phyloP scores from a whole-genome alignment of 2,329 filamentous ascomycete genomes.

The Monosporascus sp. region DNA sequence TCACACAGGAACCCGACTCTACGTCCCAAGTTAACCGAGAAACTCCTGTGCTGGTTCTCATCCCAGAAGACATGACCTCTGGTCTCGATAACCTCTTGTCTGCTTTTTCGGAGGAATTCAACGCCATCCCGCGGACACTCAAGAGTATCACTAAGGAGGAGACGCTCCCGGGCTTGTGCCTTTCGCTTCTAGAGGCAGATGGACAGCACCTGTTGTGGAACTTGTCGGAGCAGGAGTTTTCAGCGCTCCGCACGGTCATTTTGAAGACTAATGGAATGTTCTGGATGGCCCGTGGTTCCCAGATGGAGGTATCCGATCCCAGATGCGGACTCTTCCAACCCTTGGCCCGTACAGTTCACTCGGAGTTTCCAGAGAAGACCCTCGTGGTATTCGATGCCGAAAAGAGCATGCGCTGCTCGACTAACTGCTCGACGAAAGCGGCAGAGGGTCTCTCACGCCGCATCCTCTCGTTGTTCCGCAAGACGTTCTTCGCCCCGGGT shows the following conservation, averaged over 20 bases:
- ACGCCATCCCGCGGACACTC: conserved; percentile 12
- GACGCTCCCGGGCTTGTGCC: conserved; percentile 22
- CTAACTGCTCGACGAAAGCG: conserved; percentile 3
- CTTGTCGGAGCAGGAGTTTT: conserved; percentile 36
- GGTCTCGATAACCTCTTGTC: conserved; percentile 3
- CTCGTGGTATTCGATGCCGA: conserved; percentile 41
- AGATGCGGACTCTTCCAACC: conserved; percentile 37
- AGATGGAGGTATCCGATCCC: conserved; percentile 25
- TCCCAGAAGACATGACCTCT: conserved; percentile 5
- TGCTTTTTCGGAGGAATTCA: conserved; percentile 3
- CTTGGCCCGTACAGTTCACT: conserved; percentile 43
- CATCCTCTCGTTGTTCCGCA: conserved; percentile 15
- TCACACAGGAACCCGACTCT: neutral
- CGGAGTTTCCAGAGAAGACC: conserved; percentile 40
- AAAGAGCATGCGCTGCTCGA: conserved; percentile 12
- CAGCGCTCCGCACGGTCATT: conserved; percentile 35
- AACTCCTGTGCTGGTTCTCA: conserved; percentile 10
- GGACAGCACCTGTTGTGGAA: conserved; percentile 29
- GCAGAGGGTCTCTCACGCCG: conserved; percentile 15
- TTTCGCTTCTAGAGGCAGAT: conserved; percentile 44
- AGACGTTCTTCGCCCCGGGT: conserved; percentile 7
- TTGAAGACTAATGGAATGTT: conserved; percentile 11
- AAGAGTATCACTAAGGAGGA: conserved; percentile 9
- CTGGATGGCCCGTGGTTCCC: conserved; percentile 17
- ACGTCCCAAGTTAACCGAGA: neutral